A percentile compares a stretch with the other conserved stretches of the same genome.
Conservation (phyloP, 805 yeast species). For the Metschnikowia lunata region DNA sequence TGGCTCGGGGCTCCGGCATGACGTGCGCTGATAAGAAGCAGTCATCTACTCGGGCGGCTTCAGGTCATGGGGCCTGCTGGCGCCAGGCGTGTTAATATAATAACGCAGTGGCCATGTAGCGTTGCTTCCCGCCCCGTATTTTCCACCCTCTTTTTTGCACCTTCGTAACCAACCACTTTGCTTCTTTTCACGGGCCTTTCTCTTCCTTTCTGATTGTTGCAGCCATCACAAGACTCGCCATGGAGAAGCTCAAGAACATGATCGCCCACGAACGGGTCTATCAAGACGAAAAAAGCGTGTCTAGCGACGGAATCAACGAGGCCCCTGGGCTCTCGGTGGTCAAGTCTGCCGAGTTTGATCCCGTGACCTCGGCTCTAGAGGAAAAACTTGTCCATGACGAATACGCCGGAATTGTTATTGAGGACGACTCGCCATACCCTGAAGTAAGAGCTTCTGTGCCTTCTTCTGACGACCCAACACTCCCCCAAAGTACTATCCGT, state of each 20-base stretch:
- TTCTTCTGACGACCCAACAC: conserved; percentile 45
- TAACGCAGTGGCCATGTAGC: no score
- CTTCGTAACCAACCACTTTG: no score
- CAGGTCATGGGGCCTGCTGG: no score
- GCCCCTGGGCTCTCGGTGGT: conserved; percentile 11
- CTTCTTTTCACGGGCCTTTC: neutral
- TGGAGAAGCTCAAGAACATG: conserved; percentile 16
- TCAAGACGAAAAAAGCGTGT: conserved; percentile 13
- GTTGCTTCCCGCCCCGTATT: neutral
- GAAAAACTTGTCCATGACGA: conserved; percentile 15
- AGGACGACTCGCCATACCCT: conserved; percentile 46
- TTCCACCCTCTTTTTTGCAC: neutral
- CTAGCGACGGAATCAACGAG: conserved; percentile 5
- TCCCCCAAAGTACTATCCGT: conserved; percentile 51
- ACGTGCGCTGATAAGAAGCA: no score
- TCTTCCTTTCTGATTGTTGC: no score
- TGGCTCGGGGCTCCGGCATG: no score
- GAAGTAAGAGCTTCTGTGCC: conserved; percentile 64
- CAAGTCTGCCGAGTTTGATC: conserved; percentile 17
- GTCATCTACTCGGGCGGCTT: no score
- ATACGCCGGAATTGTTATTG: conserved; percentile 17
- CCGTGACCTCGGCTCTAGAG: conserved; percentile 13
- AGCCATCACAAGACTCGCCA: neutral
- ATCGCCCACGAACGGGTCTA: conserved; percentile 7
- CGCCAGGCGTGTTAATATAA: no score